Conservation (phyloP, 306 rosid genomes). For the Corylus americana region DNA sequence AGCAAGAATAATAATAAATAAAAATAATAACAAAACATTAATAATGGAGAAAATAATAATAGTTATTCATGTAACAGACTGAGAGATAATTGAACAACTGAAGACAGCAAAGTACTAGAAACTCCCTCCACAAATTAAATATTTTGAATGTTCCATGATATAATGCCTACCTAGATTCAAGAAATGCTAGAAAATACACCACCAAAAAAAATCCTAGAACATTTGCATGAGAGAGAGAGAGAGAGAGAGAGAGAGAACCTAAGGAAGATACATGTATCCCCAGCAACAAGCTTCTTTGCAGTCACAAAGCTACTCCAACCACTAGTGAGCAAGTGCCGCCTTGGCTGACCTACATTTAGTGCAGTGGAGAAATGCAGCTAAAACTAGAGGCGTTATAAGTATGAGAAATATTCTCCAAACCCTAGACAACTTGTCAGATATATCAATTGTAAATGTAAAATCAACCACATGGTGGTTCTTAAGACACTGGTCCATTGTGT, state of each 20-base stretch:
- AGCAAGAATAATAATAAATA: background rate
- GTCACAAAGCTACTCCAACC: slow-evolving; percentile 75
- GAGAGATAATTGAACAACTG: background rate
- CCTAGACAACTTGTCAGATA: background rate
- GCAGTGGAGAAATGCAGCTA: slow-evolving; percentile 12
- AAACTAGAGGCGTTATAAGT: background rate
- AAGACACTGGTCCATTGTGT: background rate
- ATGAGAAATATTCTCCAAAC: background rate
- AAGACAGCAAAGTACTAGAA: background rate
- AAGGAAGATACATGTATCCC: slow-evolving; percentile 66
- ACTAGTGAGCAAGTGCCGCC: slow-evolving; percentile 68
- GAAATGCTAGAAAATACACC: background rate
- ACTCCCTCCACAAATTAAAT: background rate
- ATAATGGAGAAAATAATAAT: background rate
- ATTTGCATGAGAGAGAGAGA: background rate
- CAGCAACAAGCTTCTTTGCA: slow-evolving; percentile 61
- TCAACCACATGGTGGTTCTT: background rate
- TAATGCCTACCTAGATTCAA: background rate
- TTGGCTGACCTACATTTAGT: slow-evolving; percentile 63
- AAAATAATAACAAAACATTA: background rate
- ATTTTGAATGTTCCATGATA: background rate
- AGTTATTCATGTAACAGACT: background rate
- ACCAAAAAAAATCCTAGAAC: background rate
- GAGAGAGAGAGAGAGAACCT: slow-evolving; percentile 42
- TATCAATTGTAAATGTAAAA: background rate